Base-by-base conservation (phyloP, 371 early-diverging fungal species). In the Dinochytrium kinnereticum region DNA sequence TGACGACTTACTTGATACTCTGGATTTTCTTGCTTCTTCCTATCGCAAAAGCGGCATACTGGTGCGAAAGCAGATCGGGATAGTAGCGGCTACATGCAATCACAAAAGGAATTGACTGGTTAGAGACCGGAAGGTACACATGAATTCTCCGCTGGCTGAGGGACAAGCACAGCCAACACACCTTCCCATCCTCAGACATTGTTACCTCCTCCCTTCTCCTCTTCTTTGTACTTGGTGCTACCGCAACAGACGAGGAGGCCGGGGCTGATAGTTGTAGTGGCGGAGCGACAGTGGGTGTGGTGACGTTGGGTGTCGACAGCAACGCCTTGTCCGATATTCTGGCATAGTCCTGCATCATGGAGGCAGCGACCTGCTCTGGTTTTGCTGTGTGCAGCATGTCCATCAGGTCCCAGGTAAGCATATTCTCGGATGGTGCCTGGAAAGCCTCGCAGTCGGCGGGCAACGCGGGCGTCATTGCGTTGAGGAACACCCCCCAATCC, bases 41-140 rank as follows among this genome's bases (percentile, higher is more conserved):
- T 65, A 36, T 66, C 69, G 50, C 76, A 75, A 39, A 64, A 75
- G 59, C 70, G 69, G 50, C 76, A 75, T 1, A 71, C 76, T 31
- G 76, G 69, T 37, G 57, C 65, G 55, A 75, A 75, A 0, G 76
- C 76, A 1, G 76, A 70, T 1, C 76, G 70, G n/a, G 76, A 75
- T 1, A 75, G 49, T 37, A 66, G 33, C 28, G 30, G 30, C 66
- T 40, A 30, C 13, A 28, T 3, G 10, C 34, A 57, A 57, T 15
- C 3, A 24, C 3, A 64, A 19, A 15, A 34, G 24, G 31, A 19
- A 7, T 64, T 7, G 36, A 64, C n/a, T n/a, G n/a, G n/a, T n/a
- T n/a, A n/a, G n/a, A n/a, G n/a, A n/a, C n/a, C n/a, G n/a, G n/a
- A n/a, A n/a, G n/a, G n/a, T n/a, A n/a, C n/a, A n/a, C n/a, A n/a